These are phyloP conservation scores for Mimosa bimucronata DNA, from an alignment of 306 rosid genomes.

Conservation along the genomic window DNA sequence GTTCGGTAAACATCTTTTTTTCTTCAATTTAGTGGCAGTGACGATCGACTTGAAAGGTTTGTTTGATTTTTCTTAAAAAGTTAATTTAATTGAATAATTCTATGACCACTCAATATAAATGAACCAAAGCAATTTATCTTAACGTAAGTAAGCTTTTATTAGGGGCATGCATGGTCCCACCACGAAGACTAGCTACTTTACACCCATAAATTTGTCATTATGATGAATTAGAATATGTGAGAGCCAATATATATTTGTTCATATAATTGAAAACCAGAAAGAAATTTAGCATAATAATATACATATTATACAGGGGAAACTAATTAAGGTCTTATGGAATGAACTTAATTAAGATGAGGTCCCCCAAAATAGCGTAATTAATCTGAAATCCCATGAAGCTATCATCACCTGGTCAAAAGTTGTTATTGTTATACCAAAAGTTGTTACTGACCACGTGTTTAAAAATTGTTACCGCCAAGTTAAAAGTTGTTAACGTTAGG, in stretches of 20 bases:
- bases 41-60: background rate
- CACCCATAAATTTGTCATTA: background rate
- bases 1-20: background rate
- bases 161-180: slow-evolving; percentile 2
- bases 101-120: background rate
- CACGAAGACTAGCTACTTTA: background rate
- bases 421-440: too few species aligned
- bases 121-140: background rate
- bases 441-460: too few species aligned
- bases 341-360: too few species aligned
- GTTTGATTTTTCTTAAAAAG: background rate
- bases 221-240: background rate
- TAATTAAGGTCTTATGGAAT: too few species aligned
- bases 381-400: too few species aligned
- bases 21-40: background rate
- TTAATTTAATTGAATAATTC: background rate
- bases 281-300: background rate
- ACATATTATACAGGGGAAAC: too few species aligned
- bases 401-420: too few species aligned
- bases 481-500: too few species aligned
- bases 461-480: too few species aligned
- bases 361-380: too few species aligned
- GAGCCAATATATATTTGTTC: background rate
- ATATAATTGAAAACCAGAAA: background rate
- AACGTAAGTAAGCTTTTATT: background rate